Evolutionary conservation across 176 grass and related monocot genomes (phyloP).

Genomic region (Neostapfia colusana): DNA sequence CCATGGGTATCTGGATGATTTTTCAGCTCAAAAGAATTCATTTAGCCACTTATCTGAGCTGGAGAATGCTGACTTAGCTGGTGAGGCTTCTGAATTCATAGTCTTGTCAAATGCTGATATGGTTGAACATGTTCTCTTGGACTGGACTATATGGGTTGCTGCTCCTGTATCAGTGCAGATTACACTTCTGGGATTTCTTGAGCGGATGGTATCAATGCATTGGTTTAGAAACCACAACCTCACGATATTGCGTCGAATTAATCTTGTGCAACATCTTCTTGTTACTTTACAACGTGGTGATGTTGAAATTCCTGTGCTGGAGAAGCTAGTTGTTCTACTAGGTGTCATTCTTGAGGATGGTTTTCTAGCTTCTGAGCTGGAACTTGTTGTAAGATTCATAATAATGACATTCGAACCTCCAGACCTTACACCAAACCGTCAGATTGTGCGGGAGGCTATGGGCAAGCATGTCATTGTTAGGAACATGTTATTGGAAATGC

Average conservation of each 20-base stretch:
- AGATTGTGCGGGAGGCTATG: constrained; percentile 84
- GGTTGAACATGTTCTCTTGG: constrained; percentile 97
- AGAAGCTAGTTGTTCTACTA: constrained; percentile 96
- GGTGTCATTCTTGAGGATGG: constrained; percentile 99
- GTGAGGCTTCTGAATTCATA: constrained; percentile 84
- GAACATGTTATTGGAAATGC: constrained; percentile 98
- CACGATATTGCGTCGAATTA: constrained; percentile 89
- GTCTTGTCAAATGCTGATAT: constrained; percentile 99
- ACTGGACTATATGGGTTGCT: constrained; percentile 98
- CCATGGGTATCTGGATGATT: constrained; percentile 76
- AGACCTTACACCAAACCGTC: constrained; percentile 54
- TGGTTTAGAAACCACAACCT: constrained; percentile 98
- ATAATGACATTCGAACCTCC: constrained; percentile 99
- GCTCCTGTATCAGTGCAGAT: constrained; percentile 95
- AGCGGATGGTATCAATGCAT: constrained; percentile 99
- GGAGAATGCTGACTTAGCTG: constrained; percentile 75
- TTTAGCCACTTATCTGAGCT: constrained; percentile 97
- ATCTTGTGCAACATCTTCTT: constrained; percentile 96
- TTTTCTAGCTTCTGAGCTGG: constrained; percentile 92
- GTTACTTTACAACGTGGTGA: constrained; percentile 97
- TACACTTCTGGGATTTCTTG: constrained; percentile 91
- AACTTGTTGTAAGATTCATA: constrained; percentile 96
- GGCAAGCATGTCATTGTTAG: constrained; percentile 98
- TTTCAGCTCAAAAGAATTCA: constrained; percentile 84
- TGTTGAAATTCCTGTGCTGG: constrained; percentile 90